A percentile compares a stretch with the other conserved stretches of the same genome.
Evolutionary conservation across 2,329 filamentous ascomycete species (phyloP).

Genomic region (Penicillium occitanis): DNA sequence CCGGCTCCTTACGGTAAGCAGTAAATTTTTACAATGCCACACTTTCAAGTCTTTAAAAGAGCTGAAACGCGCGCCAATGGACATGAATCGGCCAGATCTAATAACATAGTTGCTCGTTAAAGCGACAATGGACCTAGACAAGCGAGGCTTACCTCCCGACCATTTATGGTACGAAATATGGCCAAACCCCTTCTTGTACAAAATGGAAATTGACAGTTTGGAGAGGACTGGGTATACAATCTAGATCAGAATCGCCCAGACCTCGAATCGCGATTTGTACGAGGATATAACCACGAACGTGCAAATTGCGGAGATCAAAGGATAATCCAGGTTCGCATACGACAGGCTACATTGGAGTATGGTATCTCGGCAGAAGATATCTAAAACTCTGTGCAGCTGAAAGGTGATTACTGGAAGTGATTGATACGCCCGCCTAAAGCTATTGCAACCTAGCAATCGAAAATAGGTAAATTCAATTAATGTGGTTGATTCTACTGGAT

Average conservation of each 20-base stretch:
- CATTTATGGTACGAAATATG: neutral
- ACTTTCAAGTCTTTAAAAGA: neutral
- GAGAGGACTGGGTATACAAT: neutral
- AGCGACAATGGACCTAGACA: neutral
- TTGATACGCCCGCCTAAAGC: neutral
- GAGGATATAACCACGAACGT: neutral
- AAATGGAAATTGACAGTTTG: neutral
- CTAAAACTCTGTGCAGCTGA: neutral
- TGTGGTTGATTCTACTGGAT: too few species aligned
- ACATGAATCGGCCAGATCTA: neutral
- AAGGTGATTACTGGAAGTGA: conserved; percentile 1
- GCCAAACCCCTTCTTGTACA: neutral
- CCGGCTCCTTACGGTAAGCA: neutral
- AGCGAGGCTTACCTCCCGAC: neutral
- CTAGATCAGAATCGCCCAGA: neutral
- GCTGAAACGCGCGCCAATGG: neutral
- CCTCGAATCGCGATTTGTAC: neutral
- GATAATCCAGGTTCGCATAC: neutral
- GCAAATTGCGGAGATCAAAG: neutral
- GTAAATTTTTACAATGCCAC: neutral
- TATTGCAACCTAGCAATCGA: conserved; percentile 21
- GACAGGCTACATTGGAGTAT: neutral
- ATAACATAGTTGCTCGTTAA: neutral
- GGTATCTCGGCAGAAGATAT: conserved; percentile 2
- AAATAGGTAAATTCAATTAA: conserved; percentile 20